Conservation (phyloP, 345 rosid species). For the Stellera chamaejasme region DNA sequence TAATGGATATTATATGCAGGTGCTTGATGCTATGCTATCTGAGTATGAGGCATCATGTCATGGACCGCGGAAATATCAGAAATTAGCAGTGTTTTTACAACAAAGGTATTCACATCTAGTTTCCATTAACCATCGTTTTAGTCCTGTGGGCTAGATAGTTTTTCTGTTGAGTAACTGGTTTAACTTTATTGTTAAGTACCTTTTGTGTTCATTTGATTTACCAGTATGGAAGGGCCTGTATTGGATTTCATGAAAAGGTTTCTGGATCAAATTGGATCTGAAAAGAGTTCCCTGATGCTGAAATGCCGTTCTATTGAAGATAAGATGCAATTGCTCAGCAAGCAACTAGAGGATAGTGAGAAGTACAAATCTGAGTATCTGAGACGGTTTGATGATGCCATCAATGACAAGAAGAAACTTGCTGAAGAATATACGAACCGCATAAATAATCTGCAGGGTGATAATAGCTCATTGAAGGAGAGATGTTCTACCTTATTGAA, state of each 20-base stretch:
- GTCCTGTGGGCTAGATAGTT: no score
- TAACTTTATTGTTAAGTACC: slow-evolving; percentile 4
- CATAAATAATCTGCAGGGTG: slow-evolving; percentile 68
- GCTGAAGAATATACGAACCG: slow-evolving; percentile 72
- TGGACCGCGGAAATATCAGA: slow-evolving; percentile 96
- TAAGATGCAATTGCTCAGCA: slow-evolving; percentile 58
- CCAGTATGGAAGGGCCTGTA: slow-evolving; percentile 91
- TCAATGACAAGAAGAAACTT: slow-evolving; percentile 82
- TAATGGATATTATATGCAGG: slow-evolving; percentile 34
- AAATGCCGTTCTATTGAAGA: slow-evolving; percentile 85
- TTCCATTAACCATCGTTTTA: no score
- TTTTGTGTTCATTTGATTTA: slow-evolving; percentile 5
- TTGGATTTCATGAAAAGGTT: slow-evolving; percentile 72
- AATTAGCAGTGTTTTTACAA: slow-evolving; percentile 71
- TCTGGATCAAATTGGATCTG: slow-evolving; percentile 71
- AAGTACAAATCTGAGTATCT: slow-evolving; percentile 71
- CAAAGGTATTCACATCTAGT: slow-evolving; percentile 42
- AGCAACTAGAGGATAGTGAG: slow-evolving; percentile 89
- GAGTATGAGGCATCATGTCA: slow-evolving; percentile 72
- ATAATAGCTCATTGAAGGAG: slow-evolving; percentile 70
- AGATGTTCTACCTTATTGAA: slow-evolving; percentile 67
- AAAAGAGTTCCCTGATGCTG: slow-evolving; percentile 68
- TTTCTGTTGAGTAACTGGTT: no score
- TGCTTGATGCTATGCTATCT: slow-evolving; percentile 64
- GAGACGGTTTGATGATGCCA: slow-evolving; percentile 91